These are phyloP conservation scores for Recurvomyces mirabilis DNA, from an alignment of 495 filamentous ascomycete species.

Conservation along the genomic window DNA sequence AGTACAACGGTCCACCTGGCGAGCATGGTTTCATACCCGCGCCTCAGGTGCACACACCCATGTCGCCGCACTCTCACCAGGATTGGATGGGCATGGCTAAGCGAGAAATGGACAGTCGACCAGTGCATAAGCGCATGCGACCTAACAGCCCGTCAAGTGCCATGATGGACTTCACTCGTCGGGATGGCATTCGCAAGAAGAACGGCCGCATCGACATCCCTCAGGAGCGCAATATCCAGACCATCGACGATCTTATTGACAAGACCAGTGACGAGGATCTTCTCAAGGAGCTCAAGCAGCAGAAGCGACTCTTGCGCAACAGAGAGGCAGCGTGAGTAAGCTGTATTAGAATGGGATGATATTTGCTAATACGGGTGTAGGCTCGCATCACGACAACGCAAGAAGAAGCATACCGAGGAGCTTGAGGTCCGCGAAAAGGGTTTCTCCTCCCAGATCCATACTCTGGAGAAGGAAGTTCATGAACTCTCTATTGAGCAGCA, in stretches of 20 bases:
- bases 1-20: conserved; percentile 13
- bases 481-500: conserved; percentile 23
- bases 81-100: conserved; percentile 44
- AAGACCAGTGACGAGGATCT: conserved; percentile 83
- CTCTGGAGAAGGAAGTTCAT: conserved; percentile 66
- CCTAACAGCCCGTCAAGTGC: conserved; percentile 66
- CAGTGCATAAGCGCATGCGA: conserved; percentile 59
- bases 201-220: conserved; percentile 98
- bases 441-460: conserved; percentile 58
- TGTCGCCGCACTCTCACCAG: conserved; percentile 52
- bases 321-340: conserved; percentile 79
- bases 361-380: conserved; percentile 36
- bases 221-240: conserved; percentile 79
- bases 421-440: conserved; percentile 95
- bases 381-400: conserved; percentile 91
- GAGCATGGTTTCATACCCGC: conserved; percentile 11
- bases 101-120: conserved; percentile 43
- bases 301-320: conserved; percentile 90
- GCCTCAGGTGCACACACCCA: conserved; percentile 36
- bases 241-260: conserved; percentile 88
- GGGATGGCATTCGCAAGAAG: conserved; percentile 97
- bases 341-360: neutral
- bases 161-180: conserved; percentile 58
- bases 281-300: conserved; percentile 96
- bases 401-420: conserved; percentile 97